phyloP scores from a whole-genome alignment of 371 early-diverging fungal genomes.

The Blastocladiella emersonii region DNA sequence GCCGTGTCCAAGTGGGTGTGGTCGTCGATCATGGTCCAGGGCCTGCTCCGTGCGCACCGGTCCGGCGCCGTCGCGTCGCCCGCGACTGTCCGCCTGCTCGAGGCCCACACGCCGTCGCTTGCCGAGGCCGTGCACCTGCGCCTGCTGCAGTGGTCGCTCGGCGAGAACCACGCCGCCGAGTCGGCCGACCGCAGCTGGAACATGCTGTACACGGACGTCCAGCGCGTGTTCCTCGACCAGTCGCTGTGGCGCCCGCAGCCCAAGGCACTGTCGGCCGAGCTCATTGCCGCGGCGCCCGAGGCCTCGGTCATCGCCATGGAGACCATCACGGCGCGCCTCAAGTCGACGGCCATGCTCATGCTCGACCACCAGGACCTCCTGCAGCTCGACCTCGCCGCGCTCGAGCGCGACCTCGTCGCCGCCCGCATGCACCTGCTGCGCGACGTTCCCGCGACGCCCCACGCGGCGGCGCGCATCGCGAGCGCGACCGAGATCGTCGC shows the following conservation, averaged over 20 bases:
- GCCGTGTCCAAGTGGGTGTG: not conserved
- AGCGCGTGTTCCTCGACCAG: not conserved
- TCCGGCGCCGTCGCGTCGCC: slow-evolving; percentile 45
- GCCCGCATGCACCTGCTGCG: not conserved
- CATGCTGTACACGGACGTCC: not conserved
- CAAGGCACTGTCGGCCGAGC: not conserved
- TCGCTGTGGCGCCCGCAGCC: slow-evolving; percentile 2
- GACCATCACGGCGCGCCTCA: not conserved
- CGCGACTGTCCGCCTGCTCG: slow-evolving; percentile 89
- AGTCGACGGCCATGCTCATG: not conserved
- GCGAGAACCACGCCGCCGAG: not conserved
- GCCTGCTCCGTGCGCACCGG: not conserved
- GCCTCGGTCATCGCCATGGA: not conserved
- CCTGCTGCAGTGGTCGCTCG: not conserved
- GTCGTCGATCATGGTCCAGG: not conserved
- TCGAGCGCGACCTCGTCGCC: not conserved
- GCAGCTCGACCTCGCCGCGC: not conserved
- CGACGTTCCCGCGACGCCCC: not conserved
- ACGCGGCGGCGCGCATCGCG: no score
- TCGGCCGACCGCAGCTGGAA: slow-evolving; percentile 7
- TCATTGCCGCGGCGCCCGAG: not conserved
- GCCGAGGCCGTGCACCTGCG: not conserved
- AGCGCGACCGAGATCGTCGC: no score
- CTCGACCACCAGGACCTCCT: not conserved
- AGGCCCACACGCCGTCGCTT: slow-evolving; percentile 87